Conservation (phyloP, 164 flowering plant species). For the Litsea cubeba region DNA sequence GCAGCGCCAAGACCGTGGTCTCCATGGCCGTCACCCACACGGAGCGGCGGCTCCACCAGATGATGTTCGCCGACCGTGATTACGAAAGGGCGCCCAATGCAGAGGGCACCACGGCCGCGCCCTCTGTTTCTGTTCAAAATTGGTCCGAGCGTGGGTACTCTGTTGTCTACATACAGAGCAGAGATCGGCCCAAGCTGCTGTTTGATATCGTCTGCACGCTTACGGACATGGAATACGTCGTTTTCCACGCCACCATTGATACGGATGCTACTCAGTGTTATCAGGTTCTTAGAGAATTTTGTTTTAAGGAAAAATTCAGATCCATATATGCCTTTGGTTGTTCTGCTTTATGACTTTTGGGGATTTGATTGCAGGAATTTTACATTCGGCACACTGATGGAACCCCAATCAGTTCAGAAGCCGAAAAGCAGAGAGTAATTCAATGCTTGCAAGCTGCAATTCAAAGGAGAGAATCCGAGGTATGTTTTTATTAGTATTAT, state of each 20-base stretch:
- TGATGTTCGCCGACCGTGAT: constrained; percentile 86
- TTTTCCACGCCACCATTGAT: constrained; percentile 31
- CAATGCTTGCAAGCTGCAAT: constrained; percentile 74
- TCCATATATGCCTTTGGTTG: background rate
- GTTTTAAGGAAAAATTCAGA: background rate
- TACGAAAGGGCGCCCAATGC: constrained; percentile 30
- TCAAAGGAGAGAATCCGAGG: constrained; percentile 76
- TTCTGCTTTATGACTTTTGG: constrained; percentile 10
- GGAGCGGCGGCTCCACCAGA: constrained; percentile 73
- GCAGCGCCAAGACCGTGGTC: constrained; percentile 58
- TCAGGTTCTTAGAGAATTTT: constrained; percentile 14
- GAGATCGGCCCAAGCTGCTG: constrained; percentile 26
- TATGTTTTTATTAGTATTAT: constrained; percentile 10
- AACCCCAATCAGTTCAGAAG: constrained; percentile 67
- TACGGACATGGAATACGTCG: constrained; percentile 32
- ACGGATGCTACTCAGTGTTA: constrained; percentile 10
- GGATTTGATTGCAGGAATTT: constrained; percentile 50
- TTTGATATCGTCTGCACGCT: constrained; percentile 29
- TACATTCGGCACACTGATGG: constrained; percentile 76
- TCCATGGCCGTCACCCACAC: constrained; percentile 60
- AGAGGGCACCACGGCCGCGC: background rate
- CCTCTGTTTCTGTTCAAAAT: constrained; percentile 13
- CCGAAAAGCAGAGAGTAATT: constrained; percentile 67
- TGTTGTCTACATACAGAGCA: constrained; percentile 25
- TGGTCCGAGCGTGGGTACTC: constrained; percentile 27